Evolutionary conservation across 768 basidiomycete genomes (phyloP).

Genomic region (Mycena epipterygia): DNA sequence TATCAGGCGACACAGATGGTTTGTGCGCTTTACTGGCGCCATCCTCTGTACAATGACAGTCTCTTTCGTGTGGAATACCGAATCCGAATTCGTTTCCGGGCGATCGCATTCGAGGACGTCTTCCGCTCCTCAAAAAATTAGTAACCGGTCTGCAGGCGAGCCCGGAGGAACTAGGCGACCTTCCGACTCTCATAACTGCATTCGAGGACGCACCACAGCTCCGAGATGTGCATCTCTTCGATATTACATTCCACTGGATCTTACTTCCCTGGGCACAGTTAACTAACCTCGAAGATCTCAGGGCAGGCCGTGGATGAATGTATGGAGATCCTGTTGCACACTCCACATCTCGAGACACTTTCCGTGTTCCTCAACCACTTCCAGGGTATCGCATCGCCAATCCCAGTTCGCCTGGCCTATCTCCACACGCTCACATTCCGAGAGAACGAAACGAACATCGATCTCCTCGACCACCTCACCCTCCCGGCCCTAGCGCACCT

Average conservation of each 20-base stretch:
- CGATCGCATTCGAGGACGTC: background rate
- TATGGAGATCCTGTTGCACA: background rate
- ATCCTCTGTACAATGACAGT: background rate
- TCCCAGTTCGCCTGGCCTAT: background rate
- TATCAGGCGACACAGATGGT: background rate
- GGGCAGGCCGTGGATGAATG: background rate
- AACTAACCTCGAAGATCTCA: background rate
- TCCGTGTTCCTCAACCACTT: background rate
- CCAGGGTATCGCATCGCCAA: background rate
- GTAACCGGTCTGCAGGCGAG: background rate
- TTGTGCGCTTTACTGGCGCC: background rate
- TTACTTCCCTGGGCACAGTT: background rate
- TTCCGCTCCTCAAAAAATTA: background rate
- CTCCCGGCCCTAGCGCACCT: background rate
- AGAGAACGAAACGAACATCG: background rate
- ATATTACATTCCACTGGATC: background rate
- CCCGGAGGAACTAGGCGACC: background rate
- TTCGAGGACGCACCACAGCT: conserved; percentile 14
- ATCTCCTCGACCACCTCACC: background rate
- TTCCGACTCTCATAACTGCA: background rate
- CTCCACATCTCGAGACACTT: background rate
- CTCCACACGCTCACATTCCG: background rate
- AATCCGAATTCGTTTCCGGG: background rate
- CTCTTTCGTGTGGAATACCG: background rate
- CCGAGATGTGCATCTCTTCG: background rate